Percentiles rank a stretch among this genome's conserved stretches.
phyloP scores from a whole-genome alignment of 768 basidiomycete species.

The Hypholoma fasciculare region DNA sequence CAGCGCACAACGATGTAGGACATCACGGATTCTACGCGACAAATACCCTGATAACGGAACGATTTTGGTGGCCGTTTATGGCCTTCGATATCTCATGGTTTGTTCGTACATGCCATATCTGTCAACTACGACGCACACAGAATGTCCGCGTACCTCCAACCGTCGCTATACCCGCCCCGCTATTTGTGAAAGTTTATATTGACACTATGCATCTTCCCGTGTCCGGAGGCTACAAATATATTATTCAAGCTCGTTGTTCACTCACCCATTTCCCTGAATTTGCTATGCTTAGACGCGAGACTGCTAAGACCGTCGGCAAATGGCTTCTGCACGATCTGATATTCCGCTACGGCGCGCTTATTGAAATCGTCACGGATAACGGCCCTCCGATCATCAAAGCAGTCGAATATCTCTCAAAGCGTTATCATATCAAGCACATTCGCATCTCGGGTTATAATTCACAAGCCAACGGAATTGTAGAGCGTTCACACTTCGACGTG shows the following conservation, averaged over 20 bases:
- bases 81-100: conserved; percentile 24
- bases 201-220: conserved; percentile 42
- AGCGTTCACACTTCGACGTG: conserved; percentile 26
- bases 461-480: conserved; percentile 26
- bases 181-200: conserved; percentile 36
- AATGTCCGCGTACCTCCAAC: conserved; percentile 23
- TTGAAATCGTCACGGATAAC: conserved; percentile 42
- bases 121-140: conserved; percentile 27
- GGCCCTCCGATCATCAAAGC: conserved; percentile 18
- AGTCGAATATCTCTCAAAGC: background rate
- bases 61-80: conserved; percentile 32
- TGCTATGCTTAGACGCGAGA: background rate
- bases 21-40: conserved; percentile 27
- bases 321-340: background rate
- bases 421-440: conserved; percentile 21
- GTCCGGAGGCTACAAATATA: conserved; percentile 28
- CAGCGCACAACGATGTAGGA: conserved; percentile 13
- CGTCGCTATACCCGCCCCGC: conserved; percentile 20
- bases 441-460: conserved; percentile 25
- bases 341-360: conserved; percentile 24
- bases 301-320: background rate
- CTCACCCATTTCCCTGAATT: conserved; percentile 6
- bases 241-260: conserved; percentile 33
- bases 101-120: conserved; percentile 32
- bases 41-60: conserved; percentile 14